Base-by-base conservation (phyloP, 2,329 filamentous ascomycete species). In the Cercospora zeae-maydis region DNA sequence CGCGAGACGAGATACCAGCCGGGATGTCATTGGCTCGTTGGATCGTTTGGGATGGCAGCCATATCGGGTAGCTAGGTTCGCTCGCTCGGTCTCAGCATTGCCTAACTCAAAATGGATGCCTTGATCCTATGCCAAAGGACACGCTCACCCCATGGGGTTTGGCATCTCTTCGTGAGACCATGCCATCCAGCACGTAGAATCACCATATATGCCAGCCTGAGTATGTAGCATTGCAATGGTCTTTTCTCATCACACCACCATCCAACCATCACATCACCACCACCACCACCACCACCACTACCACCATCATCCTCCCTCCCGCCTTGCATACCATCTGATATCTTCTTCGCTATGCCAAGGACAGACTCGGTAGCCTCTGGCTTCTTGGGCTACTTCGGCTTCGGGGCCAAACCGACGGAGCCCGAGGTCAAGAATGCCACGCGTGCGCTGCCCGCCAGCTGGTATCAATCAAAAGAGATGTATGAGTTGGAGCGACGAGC, bases 401-500 rank as follows among this genome's bases (percentile, higher is more conserved):
- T 78, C 39, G 74, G 74, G 62, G 52, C 27, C 70, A 51, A 61
- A 68, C 71, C 56, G 10, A 49, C 51, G 9, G 62, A 67, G 7
- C 65, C 73, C 27, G 66, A 65, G 30, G 39, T 42, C 30, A 71
- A 75, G 68, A 69, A 67, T 54, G 69, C 78, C 54, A 72, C 74
- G 2, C 71, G 75, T 47, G 75, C 76, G 31, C 68, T 80, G 4
- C 77, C 79, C 5, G 73, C 78, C 49, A 79, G 78, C 66, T 80
- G 78, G 79, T 81, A 80, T 66, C 75, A 74, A 34, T 77, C 73
- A 8, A 68, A 71, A n/a, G 75, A 75, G 19, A 77, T 80, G 72
- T 82, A 80, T 64, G 75, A 80, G 65, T 73, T 81, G 7, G 79
- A 81, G 62, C 71, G 79, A 9, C 75, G 79, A 4, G 76, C 79